These are phyloP conservation scores for Spathaspora arborariae DNA, from an alignment of 805 yeast species.

Conservation along the genomic window DNA sequence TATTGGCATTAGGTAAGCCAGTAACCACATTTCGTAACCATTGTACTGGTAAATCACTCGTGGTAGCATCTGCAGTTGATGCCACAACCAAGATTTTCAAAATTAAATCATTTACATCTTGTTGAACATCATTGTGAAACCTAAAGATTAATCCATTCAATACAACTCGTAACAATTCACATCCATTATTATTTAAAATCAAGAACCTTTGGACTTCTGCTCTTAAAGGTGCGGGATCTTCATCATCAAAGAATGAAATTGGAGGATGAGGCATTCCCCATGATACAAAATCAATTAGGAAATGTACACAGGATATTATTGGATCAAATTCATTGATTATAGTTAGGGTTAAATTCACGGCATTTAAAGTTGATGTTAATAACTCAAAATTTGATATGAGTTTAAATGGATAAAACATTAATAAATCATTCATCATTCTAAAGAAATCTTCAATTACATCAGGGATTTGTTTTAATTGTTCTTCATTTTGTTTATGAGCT, in stretches of 20 bases:
- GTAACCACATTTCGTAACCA: slow-evolving; percentile 62
- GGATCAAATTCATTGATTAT: slow-evolving; percentile 67
- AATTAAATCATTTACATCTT: slow-evolving; percentile 73
- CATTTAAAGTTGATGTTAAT: slow-evolving; percentile 51
- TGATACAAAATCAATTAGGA: slow-evolving; percentile 72
- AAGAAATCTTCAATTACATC: slow-evolving; percentile 86
- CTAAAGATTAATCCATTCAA: slow-evolving; percentile 66
- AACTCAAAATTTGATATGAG: slow-evolving; percentile 44
- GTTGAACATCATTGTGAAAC: slow-evolving; percentile 65
- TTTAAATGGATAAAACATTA: slow-evolving; percentile 67
- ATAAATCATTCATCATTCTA: slow-evolving; percentile 70
- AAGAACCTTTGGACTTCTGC: slow-evolving; percentile 45
- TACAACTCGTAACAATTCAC: slow-evolving; percentile 47
- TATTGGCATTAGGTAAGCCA: slow-evolving; percentile 62
- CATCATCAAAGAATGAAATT: slow-evolving; percentile 56
- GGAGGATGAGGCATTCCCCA: slow-evolving; percentile 88
- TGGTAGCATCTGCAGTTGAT: slow-evolving; percentile 26
- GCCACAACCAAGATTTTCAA: slow-evolving; percentile 56
- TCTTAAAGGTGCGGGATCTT: slow-evolving; percentile 52
- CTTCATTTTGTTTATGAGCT: slow-evolving; percentile 10
- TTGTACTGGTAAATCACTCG: slow-evolving; percentile 30
- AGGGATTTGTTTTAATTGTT: slow-evolving; percentile 41
- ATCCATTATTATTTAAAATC: slow-evolving; percentile 47
- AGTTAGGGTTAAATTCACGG: slow-evolving; percentile 51
- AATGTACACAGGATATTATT: slow-evolving; percentile 65